Base-by-base conservation (phyloP, 1,284 basidiomycete species). In the Ganoderma sp. region DNA sequence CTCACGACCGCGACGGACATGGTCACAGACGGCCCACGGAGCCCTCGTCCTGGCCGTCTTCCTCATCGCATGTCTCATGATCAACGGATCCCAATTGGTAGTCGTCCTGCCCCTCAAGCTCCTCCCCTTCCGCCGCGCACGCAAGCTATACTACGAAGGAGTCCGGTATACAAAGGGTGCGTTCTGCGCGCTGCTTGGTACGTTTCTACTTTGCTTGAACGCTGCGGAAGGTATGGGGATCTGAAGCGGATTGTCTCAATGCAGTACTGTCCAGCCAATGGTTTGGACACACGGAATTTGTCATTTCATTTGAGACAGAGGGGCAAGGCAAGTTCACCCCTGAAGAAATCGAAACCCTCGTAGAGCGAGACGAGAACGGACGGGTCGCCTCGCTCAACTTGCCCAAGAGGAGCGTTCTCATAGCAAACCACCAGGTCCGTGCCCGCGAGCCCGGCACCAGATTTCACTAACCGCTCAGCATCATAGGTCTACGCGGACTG, bases 401-500 rank as follows among this genome's bases (percentile, higher is more conserved):
- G 14, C 95, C 95, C 0, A 86, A 87, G 69, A 90, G 93, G 77
- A 86, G 91, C 61, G 90, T 96, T 54, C 80, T 95, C 71, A 91
- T 93, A 75, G 87, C 90, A 6, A 96, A 96, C 78, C 93, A 96
- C 77, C 91, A 94, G 83, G 92, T 92, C 71, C 59, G 84, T 73
- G 32, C 37, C 48, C 56, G 43, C 54, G 25, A 65, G 15, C 14
- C 28, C 42, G 6, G 60, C 39, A 22, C 19, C 8, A 14, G 19
- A 22, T 6, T 14, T 42, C 39, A 17, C 66, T 37, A 62, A 42
- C 34, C 25, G 45, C 10, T n/a, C 52, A 22, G 19, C 42, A 17
- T 48, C 19, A 54, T 74, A 97, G 92, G 86, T 94, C 32, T 97
- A 98, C 78, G 87, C 90, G 5, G 96, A 98, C 81, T 94, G 93